phyloP scores from a whole-genome alignment of 352 stramenopile genomes.

The Pythium dissotocum region DNA sequence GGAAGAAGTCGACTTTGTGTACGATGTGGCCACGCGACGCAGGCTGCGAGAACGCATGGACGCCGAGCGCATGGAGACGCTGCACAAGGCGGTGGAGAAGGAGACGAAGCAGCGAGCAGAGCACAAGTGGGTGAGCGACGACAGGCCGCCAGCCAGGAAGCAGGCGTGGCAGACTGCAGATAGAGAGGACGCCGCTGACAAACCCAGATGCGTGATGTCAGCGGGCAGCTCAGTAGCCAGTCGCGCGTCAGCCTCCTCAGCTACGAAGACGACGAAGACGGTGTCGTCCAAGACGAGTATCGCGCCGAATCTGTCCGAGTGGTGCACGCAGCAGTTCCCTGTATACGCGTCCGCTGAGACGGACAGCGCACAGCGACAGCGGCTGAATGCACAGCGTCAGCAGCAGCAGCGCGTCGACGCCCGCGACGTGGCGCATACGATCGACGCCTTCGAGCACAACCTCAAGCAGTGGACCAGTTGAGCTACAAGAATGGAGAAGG shows the following conservation, averaged over 20 bases:
- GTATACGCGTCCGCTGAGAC: slow-evolving; percentile 10
- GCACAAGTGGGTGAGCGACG: slow-evolving; percentile 45
- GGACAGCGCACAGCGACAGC: slow-evolving; percentile 3
- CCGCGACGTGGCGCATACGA: slow-evolving; percentile 36
- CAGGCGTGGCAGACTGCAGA: slow-evolving; percentile 25
- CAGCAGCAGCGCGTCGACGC: slow-evolving; percentile 24
- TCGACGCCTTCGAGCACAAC: slow-evolving; percentile 44
- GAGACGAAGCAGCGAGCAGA: slow-evolving; percentile 46
- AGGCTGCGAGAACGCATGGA: slow-evolving; percentile 63
- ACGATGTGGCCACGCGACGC: slow-evolving; percentile 58
- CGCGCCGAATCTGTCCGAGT: slow-evolving; percentile 41
- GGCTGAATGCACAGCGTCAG: slow-evolving; percentile 7
- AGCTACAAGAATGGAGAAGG: not conserved
- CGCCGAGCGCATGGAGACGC: slow-evolving; percentile 37
- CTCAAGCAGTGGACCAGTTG: slow-evolving; percentile 24
- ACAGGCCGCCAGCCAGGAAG: slow-evolving; percentile 23
- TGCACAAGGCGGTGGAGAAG: slow-evolving; percentile 30
- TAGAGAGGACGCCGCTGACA: not conserved
- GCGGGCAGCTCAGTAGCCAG: not conserved
- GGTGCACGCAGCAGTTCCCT: slow-evolving; percentile 37
- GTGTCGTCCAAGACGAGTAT: slow-evolving; percentile 33
- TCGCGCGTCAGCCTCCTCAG: not conserved
- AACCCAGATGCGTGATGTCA: not conserved
- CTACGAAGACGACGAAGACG: slow-evolving; percentile 4
- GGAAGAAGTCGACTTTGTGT: slow-evolving; percentile 64